These are phyloP conservation scores for Colletotrichum higginsianum DNA, from an alignment of 2,329 filamentous ascomycete species.

Conservation along the genomic window DNA sequence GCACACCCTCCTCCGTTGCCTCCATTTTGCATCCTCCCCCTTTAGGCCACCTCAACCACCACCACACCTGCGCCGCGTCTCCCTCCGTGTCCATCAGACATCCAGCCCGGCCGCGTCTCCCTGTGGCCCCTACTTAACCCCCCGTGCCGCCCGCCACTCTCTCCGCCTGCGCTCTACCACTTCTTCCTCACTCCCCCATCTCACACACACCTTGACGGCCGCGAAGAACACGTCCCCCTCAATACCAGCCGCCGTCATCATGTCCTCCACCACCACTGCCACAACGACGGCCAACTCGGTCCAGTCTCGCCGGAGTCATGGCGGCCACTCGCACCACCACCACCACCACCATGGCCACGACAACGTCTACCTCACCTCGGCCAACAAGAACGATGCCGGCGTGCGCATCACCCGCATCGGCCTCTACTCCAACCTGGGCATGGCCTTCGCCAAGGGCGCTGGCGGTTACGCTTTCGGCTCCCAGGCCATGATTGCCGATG, in stretches of 20 bases:
- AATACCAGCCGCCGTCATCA: conserved; percentile 45
- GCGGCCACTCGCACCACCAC: conserved; percentile 64
- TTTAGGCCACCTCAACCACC: conserved; percentile 52
- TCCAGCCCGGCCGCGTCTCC: conserved; percentile 28
- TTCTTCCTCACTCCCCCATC: conserved; percentile 24
- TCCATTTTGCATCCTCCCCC: conserved; percentile 39
- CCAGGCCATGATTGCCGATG: conserved; percentile 92
- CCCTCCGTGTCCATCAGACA: conserved; percentile 39
- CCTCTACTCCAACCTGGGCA: conserved; percentile 89
- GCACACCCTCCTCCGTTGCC: conserved; percentile 47
- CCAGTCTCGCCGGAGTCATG: conserved; percentile 65
- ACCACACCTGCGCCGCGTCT: conserved; percentile 42
- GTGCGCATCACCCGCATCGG: conserved; percentile 94
- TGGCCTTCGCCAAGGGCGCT: conserved; percentile 93
- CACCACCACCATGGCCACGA: conserved; percentile 84
- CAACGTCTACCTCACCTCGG: conserved; percentile 84
- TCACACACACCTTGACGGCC: conserved; percentile 38
- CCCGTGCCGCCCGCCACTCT: conserved; percentile 33
- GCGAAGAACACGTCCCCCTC: conserved; percentile 36
- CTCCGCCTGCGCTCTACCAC: conserved; percentile 11
- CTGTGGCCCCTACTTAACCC: conserved; percentile 42
- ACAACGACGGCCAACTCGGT: conserved; percentile 46
- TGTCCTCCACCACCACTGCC: conserved; percentile 54
- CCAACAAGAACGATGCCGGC: conserved; percentile 90
- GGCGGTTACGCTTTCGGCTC: conserved; percentile 97